These are phyloP conservation scores for Arachnopeziza araneosa DNA, from an alignment of 2,329 filamentous ascomycete species.

Conservation along the genomic window DNA sequence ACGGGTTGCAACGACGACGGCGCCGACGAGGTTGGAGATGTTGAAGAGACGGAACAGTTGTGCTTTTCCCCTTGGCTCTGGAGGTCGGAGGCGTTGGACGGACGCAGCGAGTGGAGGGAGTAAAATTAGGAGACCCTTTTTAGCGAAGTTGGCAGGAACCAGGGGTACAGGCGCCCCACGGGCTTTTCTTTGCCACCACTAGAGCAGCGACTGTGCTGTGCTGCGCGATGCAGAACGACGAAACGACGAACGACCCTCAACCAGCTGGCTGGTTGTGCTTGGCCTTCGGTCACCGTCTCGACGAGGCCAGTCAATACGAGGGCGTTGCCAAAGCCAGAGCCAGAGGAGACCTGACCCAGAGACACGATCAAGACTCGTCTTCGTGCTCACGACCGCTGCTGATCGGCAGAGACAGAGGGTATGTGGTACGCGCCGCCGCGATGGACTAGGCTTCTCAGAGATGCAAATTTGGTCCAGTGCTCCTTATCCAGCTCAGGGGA, in stretches of 20 bases:
- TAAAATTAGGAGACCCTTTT: neutral
- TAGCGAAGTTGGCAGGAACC: neutral
- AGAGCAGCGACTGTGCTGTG: neutral
- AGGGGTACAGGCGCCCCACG: neutral
- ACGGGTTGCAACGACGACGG: neutral
- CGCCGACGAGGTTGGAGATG: neutral
- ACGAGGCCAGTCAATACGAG: neutral
- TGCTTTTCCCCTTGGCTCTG: neutral
- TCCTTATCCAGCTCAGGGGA: neutral
- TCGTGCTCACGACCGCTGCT: too few species aligned
- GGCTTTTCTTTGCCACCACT: neutral
- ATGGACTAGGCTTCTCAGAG: neutral
- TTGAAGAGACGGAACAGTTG: neutral
- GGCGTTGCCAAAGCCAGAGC: neutral
- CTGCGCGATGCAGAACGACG: neutral
- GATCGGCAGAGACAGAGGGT: neutral
- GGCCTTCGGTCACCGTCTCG: too few species aligned
- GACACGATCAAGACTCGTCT: neutral
- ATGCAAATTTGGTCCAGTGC: too few species aligned
- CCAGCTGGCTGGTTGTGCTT: too few species aligned
- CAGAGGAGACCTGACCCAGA: neutral
- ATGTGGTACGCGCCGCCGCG: neutral
- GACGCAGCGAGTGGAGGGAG: neutral
- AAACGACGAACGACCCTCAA: too few species aligned
- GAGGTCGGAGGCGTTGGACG: neutral